These are phyloP conservation scores for Pachyrhizus erosus DNA, from an alignment of 306 rosid genomes.

Conservation along the genomic window DNA sequence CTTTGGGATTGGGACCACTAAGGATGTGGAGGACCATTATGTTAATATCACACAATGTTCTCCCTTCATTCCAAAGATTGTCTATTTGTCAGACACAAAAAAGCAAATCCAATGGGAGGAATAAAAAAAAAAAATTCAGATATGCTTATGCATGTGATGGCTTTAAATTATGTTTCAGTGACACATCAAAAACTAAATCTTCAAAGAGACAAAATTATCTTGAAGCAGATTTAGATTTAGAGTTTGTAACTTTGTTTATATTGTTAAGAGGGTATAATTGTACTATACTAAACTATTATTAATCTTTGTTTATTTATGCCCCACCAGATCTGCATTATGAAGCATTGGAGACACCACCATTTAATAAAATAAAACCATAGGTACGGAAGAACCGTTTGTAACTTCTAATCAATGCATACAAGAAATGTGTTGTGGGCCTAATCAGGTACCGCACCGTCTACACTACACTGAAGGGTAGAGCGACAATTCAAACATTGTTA, in stretches of 20 bases:
- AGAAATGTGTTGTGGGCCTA: conserved; percentile 37
- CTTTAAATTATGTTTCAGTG: conserved; percentile 5
- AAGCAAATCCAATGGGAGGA: conserved; percentile 4
- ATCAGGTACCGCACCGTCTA: conserved; percentile 28
- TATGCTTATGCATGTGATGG: conserved; percentile 38
- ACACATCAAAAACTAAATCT: background rate
- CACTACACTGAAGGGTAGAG: background rate
- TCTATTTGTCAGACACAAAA: background rate
- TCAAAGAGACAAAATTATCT: conserved; percentile 11
- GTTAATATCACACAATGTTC: conserved; percentile 6
- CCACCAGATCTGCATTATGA: conserved; percentile 27
- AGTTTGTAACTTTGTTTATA: conserved; percentile 1
- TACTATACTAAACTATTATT: background rate
- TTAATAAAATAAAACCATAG: background rate
- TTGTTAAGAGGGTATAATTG: background rate
- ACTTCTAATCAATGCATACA: conserved; percentile 14
- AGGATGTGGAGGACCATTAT: conserved; percentile 31
- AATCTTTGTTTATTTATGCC: background rate
- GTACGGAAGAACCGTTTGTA: conserved; percentile 40
- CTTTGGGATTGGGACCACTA: conserved; percentile 39
- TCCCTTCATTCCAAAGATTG: background rate
- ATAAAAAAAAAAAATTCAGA: background rate
- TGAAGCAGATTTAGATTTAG: conserved; percentile 7
- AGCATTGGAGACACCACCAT: conserved; percentile 21
- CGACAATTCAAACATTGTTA: background rate